Conservation (phyloP, 768 basidiomycete species). For the Termitomyces sp. region DNA sequence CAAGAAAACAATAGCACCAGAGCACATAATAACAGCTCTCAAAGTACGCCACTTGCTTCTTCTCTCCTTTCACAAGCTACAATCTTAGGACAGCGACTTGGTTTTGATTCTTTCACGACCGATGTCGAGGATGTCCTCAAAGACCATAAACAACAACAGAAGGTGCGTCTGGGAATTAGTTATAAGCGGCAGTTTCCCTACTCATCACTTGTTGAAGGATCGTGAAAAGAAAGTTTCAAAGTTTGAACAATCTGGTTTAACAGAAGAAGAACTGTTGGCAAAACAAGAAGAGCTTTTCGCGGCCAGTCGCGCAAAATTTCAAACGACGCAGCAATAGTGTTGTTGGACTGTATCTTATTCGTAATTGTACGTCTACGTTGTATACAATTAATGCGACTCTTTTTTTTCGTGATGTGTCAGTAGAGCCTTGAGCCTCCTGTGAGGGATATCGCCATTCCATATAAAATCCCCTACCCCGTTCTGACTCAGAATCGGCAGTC, state of each 20-base stretch:
- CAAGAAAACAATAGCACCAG: conserved; percentile 98
- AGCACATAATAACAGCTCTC: conserved; percentile 90
- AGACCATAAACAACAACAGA: conserved; percentile 94
- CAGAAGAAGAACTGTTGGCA: conserved; percentile 82
- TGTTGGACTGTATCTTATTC: conserved; percentile 13
- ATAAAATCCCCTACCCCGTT: conserved; percentile 22
- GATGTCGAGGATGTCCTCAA: conserved; percentile 92
- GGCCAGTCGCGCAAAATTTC: conserved; percentile 78
- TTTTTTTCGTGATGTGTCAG: conserved; percentile 31
- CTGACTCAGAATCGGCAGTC: conserved; percentile 51
- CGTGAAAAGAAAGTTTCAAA: conserved; percentile 91
- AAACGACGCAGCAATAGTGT: conserved; percentile 50
- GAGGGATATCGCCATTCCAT: conserved; percentile 74
- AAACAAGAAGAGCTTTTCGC: conserved; percentile 92
- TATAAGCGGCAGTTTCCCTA: neutral
- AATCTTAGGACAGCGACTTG: conserved; percentile 58
- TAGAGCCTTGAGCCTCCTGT: conserved; percentile 49
- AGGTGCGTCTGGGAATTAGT: conserved; percentile 42
- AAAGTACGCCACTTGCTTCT: conserved; percentile 47
- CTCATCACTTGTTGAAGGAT: conserved; percentile 42
- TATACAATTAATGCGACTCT: conserved; percentile 29
- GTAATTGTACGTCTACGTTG: conserved; percentile 20
- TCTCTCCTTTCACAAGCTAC: conserved; percentile 6
- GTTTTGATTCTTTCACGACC: conserved; percentile 84
- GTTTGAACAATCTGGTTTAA: conserved; percentile 81